Base-by-base conservation (phyloP, 345 rosid genomes). In the Salix udensis region DNA sequence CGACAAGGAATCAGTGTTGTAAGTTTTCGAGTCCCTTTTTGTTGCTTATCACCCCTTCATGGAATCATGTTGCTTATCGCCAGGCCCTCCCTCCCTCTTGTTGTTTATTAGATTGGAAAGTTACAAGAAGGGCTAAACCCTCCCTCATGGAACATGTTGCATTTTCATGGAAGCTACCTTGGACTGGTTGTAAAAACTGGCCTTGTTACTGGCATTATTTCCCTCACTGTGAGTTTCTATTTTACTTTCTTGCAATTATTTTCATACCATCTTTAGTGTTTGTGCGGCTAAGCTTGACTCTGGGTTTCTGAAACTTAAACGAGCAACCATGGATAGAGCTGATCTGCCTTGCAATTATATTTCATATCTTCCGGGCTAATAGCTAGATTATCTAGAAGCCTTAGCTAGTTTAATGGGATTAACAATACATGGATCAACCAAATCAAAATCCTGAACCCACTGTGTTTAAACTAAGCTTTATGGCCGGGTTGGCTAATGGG, bases 111-210 rank as follows among this genome's bases (percentile, higher is more conserved):
- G 99, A 96, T 96, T 70, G 99, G 99, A 24, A 88, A 91, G 77
- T 73, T 96, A 46, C 91, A 86, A 86, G 86, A 89, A 86, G 99
- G 99, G 46, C 79, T 96, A 48, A 96, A 96, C 81, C 99, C 99
- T 61, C 94, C 97, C 39, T 93, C 99, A 64, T 89, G 91, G 98
- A 87, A 90, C 77, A 89, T 91, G 99, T 78, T 96, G 82, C 91
- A 86, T 16, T 91, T 93, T 78, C 89, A 76, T 71, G 99, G 98
- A 65, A 84, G 80, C 70, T 80, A 91, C 81, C 82, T 96, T 24
- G 96, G 91, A 36, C 90, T 91, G 7, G 90, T 88, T 9, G 80
- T 89, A 3, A 96, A 91, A 87, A 91, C 98, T 12, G 98, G 98
- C 65, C 76, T 93, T 60, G 76, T 89, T 60, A 96, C 99, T 14